Evolutionary conservation across 2,329 filamentous ascomycete genomes (phyloP).

Genomic region (Capronia coronata): DNA sequence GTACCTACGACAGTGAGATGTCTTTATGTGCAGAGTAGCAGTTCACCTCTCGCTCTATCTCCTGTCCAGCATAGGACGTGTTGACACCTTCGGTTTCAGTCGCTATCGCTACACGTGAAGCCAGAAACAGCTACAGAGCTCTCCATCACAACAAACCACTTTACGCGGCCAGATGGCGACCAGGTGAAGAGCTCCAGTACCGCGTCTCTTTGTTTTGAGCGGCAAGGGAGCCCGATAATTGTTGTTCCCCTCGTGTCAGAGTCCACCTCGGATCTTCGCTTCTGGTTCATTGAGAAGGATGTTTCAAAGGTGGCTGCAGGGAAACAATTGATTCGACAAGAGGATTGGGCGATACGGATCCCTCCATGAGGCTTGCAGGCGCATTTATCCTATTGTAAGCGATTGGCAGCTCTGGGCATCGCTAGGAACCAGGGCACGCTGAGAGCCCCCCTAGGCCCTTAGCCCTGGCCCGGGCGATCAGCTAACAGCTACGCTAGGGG

Average conservation of each 20-base stretch:
- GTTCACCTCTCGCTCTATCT: too few relatives aligned
- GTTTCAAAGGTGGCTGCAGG: conserved; percentile 17
- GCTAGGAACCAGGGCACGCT: too few relatives aligned
- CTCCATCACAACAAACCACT: conserved; percentile 22
- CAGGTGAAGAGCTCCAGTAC: conserved; percentile 1
- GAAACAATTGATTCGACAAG: conserved; percentile 17
- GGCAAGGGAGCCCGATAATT: conserved; percentile 10
- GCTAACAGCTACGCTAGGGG: too few relatives aligned
- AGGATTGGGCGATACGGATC: conserved; percentile 5
- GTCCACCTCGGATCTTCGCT: conserved; percentile 5
- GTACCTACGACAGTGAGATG: too few relatives aligned
- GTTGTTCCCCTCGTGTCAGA: conserved; percentile 5
- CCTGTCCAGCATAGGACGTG: too few relatives aligned
- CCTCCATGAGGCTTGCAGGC: too few relatives aligned
- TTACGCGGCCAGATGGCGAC: conserved; percentile 21
- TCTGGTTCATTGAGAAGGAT: neutral
- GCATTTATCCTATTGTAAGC: neutral
- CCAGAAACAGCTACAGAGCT: neutral
- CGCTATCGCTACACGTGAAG: neutral
- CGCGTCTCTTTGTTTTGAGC: conserved; percentile 13
- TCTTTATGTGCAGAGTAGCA: too few relatives aligned
- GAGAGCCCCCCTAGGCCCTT: too few relatives aligned
- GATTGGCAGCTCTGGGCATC: neutral
- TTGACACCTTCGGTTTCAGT: too few relatives aligned
- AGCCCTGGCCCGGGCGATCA: too few relatives aligned